Evolutionary conservation across 495 filamentous ascomycete species (phyloP).

Genomic region (Neurospora pannonica): DNA sequence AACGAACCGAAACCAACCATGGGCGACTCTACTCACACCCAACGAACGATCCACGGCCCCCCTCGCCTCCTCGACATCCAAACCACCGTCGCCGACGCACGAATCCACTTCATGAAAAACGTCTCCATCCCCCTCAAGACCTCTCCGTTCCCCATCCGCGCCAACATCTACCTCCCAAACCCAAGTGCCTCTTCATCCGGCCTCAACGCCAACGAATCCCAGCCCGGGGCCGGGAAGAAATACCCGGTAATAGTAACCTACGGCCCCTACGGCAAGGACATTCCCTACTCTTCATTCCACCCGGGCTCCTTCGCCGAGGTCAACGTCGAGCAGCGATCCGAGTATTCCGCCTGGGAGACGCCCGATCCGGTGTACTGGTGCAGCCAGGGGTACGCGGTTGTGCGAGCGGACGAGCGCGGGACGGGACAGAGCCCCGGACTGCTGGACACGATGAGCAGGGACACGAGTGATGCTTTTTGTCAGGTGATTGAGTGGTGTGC

Average conservation of each 20-base stretch:
- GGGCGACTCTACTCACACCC: not conserved
- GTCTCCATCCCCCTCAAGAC: conserved; percentile 20
- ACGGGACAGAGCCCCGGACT: conserved; percentile 48
- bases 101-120: conserved; percentile 16
- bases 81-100: conserved; percentile 4
- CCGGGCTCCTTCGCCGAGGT: conserved; percentile 32
- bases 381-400: conserved; percentile 48
- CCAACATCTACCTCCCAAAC: conserved; percentile 21
- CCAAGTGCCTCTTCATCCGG: too few relatives aligned
- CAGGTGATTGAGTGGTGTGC: conserved; percentile 57
- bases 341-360: conserved; percentile 57
- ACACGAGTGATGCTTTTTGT: conserved; percentile 49
- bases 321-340: conserved; percentile 34
- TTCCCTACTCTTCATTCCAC: conserved; percentile 42
- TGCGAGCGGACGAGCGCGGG: conserved; percentile 52
- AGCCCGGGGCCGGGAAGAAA: conserved; percentile 16
- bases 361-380: conserved; percentile 57
- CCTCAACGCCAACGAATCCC: too few relatives aligned
- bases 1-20: not conserved
- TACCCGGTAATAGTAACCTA: conserved; percentile 46
- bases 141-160: conserved; percentile 19
- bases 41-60: not conserved
- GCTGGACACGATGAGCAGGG: conserved; percentile 51
- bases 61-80: not conserved
- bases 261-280: conserved; percentile 60